Conservation (phyloP, 768 basidiomycete genomes). For the Xerocomus brunneocitrinus region DNA sequence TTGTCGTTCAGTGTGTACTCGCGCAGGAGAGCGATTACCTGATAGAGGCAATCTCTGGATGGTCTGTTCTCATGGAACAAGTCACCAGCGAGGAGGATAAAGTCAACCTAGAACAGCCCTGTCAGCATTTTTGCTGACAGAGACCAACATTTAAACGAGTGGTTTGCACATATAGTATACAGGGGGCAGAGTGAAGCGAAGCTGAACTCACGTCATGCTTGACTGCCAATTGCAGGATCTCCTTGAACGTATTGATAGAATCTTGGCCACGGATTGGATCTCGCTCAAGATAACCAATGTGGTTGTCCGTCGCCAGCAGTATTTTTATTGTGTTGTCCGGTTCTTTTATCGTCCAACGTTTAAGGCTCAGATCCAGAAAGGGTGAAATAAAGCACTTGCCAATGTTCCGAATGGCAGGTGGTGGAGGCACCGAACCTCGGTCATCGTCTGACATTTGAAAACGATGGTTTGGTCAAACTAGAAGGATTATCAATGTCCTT, state of each 20-base stretch:
- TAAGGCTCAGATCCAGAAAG: neutral
- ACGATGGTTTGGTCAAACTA: neutral
- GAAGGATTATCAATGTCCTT: no score
- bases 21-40: conserved; percentile 82
- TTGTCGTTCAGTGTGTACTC: conserved; percentile 88
- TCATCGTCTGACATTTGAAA: conserved; percentile 26
- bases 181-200: neutral
- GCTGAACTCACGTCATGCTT: conserved; percentile 71
- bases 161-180: neutral
- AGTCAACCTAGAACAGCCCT: conserved; percentile 67
- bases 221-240: conserved; percentile 87
- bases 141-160: neutral
- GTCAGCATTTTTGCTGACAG: conserved; percentile 3
- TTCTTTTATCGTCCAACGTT: conserved; percentile 31
- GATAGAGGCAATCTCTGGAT: conserved; percentile 83
- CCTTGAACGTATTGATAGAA: conserved; percentile 90
- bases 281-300: conserved; percentile 91
- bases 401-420: conserved; percentile 35
- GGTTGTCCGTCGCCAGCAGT: conserved; percentile 91
- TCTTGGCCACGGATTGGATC: conserved; percentile 95
- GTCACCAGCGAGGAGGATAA: conserved; percentile 92
- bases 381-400: conserved; percentile 29
- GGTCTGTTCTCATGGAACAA: conserved; percentile 98
- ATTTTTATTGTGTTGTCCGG: conserved; percentile 72
- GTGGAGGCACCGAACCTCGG: conserved; percentile 27